A percentile compares a stretch with the other conserved stretches of the same genome.
These are phyloP conservation scores for Rosa hybrid DNA, from an alignment of 331 rosid species.

Conservation along the genomic window DNA sequence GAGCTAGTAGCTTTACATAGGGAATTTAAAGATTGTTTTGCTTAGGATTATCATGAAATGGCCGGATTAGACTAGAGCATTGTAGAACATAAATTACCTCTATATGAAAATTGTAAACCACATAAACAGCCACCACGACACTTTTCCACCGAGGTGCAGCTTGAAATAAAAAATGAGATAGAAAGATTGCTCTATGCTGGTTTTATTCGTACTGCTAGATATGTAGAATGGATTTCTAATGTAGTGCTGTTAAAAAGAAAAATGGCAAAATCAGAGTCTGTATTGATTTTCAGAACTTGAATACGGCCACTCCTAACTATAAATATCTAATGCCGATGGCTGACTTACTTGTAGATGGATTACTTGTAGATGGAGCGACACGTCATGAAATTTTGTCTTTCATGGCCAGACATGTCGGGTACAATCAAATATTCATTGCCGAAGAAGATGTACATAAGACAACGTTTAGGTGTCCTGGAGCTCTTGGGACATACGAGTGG, in stretches of 20 bases:
- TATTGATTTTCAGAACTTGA: neutral
- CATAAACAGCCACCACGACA: neutral
- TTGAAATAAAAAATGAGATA: neutral
- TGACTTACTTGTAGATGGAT: no score
- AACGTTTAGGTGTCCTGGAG: no score
- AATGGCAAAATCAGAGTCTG: neutral
- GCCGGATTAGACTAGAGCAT: neutral
- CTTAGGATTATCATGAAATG: neutral
- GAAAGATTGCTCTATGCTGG: neutral
- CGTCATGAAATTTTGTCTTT: no score
- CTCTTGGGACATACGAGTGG: no score
- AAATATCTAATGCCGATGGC: no score
- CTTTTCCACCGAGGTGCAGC: neutral
- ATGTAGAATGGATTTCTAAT: neutral
- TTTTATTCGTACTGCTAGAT: neutral
- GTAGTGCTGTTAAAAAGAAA: neutral
- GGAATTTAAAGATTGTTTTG: conserved; percentile 3
- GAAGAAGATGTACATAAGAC: no score
- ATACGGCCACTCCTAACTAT: neutral
- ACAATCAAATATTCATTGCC: no score
- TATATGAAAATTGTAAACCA: neutral
- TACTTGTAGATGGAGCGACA: no score
- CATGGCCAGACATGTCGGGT: no score
- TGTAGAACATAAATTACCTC: neutral
- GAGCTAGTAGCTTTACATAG: no score